A percentile compares a stretch with the other conserved stretches of the same genome.
Conservation (phyloP, 208 protist genomes). For the Leishmania braziliensis region DNA sequence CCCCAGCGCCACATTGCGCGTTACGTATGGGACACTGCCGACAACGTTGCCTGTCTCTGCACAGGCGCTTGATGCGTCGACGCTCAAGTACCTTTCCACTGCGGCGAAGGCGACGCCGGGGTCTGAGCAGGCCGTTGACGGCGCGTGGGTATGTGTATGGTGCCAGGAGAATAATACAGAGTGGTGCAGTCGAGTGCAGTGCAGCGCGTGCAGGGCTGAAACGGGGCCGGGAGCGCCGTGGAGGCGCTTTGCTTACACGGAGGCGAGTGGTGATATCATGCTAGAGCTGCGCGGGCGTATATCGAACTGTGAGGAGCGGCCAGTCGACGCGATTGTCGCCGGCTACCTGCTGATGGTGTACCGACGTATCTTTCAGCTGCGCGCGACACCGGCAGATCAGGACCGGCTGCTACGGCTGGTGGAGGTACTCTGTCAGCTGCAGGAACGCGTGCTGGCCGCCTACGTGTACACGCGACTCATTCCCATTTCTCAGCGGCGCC, state of each 20-base stretch:
- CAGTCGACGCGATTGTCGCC: slow-evolving; percentile 74
- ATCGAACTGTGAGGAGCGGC: slow-evolving; percentile 51
- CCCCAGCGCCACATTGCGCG: not conserved
- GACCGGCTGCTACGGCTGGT: slow-evolving; percentile 70
- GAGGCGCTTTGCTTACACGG: slow-evolving; percentile 68
- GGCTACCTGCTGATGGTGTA: slow-evolving; percentile 87
- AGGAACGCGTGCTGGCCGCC: slow-evolving; percentile 80
- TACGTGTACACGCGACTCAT: slow-evolving; percentile 83
- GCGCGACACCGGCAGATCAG: slow-evolving; percentile 71
- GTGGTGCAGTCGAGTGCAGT: slow-evolving; percentile 72
- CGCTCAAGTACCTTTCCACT: slow-evolving; percentile 23
- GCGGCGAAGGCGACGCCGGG: not conserved
- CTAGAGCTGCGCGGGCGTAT: slow-evolving; percentile 73
- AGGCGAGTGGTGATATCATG: slow-evolving; percentile 53
- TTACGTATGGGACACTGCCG: not conserved
- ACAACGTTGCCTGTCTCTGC: slow-evolving; percentile 22
- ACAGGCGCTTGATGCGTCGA: slow-evolving; percentile 19
- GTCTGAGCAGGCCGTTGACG: slow-evolving; percentile 25
- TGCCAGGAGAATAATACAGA: slow-evolving; percentile 74
- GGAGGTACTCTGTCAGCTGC: slow-evolving; percentile 53
- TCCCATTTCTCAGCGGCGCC: slow-evolving; percentile 32
- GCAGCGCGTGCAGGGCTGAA: slow-evolving; percentile 74
- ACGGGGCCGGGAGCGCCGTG: slow-evolving; percentile 80
- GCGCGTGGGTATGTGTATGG: slow-evolving; percentile 84
- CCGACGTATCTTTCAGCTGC: slow-evolving; percentile 71